These are phyloP conservation scores for Ceratocystis papillata DNA, from an alignment of 2,329 filamentous ascomycete species.

Conservation along the genomic window DNA sequence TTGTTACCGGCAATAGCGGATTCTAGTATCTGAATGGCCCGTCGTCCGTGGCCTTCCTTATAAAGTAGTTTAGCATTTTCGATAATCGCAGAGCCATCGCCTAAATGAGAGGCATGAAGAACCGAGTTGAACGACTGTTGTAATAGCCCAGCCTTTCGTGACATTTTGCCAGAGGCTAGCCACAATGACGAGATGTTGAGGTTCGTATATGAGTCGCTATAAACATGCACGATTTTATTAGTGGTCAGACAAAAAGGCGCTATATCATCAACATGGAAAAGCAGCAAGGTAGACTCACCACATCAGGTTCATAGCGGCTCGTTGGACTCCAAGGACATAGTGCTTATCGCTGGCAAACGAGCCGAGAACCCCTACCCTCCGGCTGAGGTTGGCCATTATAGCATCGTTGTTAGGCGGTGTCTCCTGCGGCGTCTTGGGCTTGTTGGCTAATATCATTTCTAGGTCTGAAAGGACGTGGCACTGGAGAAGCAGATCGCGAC, in stretches of 20 bases:
- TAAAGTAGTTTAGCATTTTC: conserved; percentile 89
- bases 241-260: neutral
- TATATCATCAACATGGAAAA: neutral
- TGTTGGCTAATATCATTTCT: conserved; percentile 54
- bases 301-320: conserved; percentile 76
- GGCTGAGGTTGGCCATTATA: conserved; percentile 49
- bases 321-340: conserved; percentile 73
- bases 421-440: neutral
- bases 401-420: conserved; percentile 13
- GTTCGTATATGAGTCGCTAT: conserved; percentile 35
- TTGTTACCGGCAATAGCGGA: conserved; percentile 60
- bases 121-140: conserved; percentile 91
- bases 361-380: conserved; percentile 78
- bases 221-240: neutral
- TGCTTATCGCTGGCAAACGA: conserved; percentile 89
- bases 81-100: conserved; percentile 78
- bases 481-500: conserved; percentile 73
- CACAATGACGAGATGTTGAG: conserved; percentile 72
- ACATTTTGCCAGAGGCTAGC: conserved; percentile 74
- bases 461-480: conserved; percentile 82
- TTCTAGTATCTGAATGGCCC: conserved; percentile 85
- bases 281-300: conserved; percentile 38
- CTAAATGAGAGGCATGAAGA: conserved; percentile 72
- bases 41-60: conserved; percentile 85
- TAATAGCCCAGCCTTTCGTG: conserved; percentile 71